Evolutionary conservation across 768 basidiomycete genomes (phyloP).

Genomic region (Auriscalpium microsporum): DNA sequence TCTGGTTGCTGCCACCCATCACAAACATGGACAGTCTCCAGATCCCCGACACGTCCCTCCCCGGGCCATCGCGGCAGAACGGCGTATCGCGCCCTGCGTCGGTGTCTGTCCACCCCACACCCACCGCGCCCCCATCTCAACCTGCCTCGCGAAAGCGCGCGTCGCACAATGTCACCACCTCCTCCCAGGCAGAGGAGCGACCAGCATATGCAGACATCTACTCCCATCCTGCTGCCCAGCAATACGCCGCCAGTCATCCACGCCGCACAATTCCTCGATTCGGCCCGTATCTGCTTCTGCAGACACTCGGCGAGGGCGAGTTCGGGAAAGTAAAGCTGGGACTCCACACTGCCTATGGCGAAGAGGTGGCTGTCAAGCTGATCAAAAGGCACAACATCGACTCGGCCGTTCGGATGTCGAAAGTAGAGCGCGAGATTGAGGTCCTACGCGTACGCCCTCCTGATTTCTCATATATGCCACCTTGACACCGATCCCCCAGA

Average conservation of each 20-base stretch:
- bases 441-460: slow-evolving; percentile 72
- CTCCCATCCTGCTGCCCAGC: slow-evolving; percentile 75
- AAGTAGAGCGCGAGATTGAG: slow-evolving; percentile 96
- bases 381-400: slow-evolving; percentile 92
- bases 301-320: slow-evolving; percentile 97
- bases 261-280: slow-evolving; percentile 86
- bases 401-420: slow-evolving; percentile 75
- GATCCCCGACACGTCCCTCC: slow-evolving; percentile 35
- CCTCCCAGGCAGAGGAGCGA: slow-evolving; percentile 36
- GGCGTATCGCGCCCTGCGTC: slow-evolving; percentile 46
- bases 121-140: slow-evolving; percentile 29
- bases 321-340: slow-evolving; percentile 99
- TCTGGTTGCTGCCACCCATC: no score
- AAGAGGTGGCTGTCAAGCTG: slow-evolving; percentile 98
- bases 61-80: slow-evolving; percentile 38
- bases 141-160: slow-evolving; percentile 47
- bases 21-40: slow-evolving; percentile 30
- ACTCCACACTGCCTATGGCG: slow-evolving; percentile 85
- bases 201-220: slow-evolving; percentile 65
- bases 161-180: slow-evolving; percentile 61
- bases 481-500: slow-evolving; percentile 34
- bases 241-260: slow-evolving; percentile 77
- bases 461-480: slow-evolving; percentile 2
- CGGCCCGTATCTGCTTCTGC: slow-evolving; percentile 89
- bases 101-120: slow-evolving; percentile 42